Conservation (phyloP, 2,329 filamentous ascomycete genomes). For the Davidsoniella australis region DNA sequence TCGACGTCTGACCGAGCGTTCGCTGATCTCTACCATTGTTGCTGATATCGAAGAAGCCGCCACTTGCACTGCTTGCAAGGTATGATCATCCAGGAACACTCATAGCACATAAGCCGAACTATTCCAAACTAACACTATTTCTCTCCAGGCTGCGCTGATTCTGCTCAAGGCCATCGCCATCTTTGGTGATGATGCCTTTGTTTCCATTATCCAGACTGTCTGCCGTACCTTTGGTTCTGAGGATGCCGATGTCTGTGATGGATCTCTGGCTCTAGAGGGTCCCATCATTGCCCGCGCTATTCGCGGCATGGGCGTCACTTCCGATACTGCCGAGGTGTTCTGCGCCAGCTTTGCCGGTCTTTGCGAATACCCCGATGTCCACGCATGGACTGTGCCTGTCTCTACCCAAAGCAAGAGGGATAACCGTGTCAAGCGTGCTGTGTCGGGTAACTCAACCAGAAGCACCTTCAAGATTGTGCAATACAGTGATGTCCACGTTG, state of each 20-base stretch:
- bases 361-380: conserved; percentile 31
- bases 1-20: conserved; percentile 2
- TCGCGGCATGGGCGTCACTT: conserved; percentile 29
- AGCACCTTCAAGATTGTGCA: conserved; percentile 37
- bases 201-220: conserved; percentile 18
- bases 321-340: conserved; percentile 32
- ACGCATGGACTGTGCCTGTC: conserved; percentile 22
- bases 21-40: conserved; percentile 14
- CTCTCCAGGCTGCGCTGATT: conserved; percentile 9
- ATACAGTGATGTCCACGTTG: conserved; percentile 42
- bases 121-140: neutral
- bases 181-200: conserved; percentile 26
- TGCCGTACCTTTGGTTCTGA: conserved; percentile 26
- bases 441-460: conserved; percentile 16
- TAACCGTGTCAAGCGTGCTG: conserved; percentile 21
- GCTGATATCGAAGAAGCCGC: conserved; percentile 16
- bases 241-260: conserved; percentile 38
- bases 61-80: conserved; percentile 17
- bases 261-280: conserved; percentile 32
- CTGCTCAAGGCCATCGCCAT: conserved; percentile 27
- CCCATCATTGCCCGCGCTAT: conserved; percentile 34
- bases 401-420: neutral
- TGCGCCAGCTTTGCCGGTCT: conserved; percentile 37
- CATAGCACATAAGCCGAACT: conserved; percentile 7
- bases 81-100: conserved; percentile 6